Evolutionary conservation across 345 rosid species (phyloP).

Genomic region (Salix brachista): DNA sequence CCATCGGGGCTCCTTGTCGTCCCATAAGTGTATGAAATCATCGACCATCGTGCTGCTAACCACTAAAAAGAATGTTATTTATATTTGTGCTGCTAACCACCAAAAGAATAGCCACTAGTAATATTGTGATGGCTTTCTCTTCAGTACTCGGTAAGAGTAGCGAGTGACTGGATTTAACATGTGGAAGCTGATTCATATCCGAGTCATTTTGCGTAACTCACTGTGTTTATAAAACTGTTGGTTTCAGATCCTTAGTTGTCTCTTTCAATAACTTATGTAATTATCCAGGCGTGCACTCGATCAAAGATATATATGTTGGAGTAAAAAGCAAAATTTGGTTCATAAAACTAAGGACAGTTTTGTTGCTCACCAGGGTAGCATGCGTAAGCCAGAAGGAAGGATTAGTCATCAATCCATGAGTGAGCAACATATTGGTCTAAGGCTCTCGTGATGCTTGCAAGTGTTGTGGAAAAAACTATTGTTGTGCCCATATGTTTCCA

Average conservation of each 20-base stretch:
- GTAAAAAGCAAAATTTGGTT: background rate
- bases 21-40: slow-evolving; percentile 49
- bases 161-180: slow-evolving; percentile 9
- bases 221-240: background rate
- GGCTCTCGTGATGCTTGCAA: too few relatives aligned
- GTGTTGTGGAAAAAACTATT: too few relatives aligned
- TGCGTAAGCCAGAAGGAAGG: slow-evolving; percentile 7
- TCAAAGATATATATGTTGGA: background rate
- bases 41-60: background rate
- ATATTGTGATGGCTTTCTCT: background rate
- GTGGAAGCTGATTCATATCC: slow-evolving; percentile 31
- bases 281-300: slow-evolving; percentile 3
- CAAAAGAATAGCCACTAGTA: background rate
- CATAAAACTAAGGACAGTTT: background rate
- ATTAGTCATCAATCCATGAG: background rate
- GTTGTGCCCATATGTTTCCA: too few relatives aligned
- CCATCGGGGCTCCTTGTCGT: slow-evolving; percentile 31
- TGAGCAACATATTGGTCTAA: too few relatives aligned
- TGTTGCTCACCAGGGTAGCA: background rate
- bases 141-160: background rate
- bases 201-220: slow-evolving; percentile 15
- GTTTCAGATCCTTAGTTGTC: background rate
- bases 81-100: slow-evolving; percentile 3
- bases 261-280: background rate
- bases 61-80: background rate